A percentile compares a stretch with the other conserved stretches of the same genome.
Evolutionary conservation across 2,329 filamentous ascomycete species (phyloP).

Genomic region (Pseudogymnoascus sp.): DNA sequence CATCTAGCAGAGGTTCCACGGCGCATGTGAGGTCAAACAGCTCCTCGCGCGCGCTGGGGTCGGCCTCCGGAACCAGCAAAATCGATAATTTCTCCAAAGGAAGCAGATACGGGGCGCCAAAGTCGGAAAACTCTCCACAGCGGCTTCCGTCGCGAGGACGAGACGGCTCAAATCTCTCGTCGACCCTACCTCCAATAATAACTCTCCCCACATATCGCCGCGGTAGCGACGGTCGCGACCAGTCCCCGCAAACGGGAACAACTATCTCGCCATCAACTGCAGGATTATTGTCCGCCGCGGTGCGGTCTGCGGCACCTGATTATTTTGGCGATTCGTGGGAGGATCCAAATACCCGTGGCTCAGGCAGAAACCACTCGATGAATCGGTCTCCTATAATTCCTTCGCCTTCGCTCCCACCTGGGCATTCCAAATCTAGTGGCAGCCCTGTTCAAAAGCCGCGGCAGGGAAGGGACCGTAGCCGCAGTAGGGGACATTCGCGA

Average conservation of each 20-base stretch:
- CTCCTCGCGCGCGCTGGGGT: constrained; percentile 21
- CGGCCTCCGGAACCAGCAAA: constrained; percentile 23
- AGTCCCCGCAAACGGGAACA: constrained; percentile 26
- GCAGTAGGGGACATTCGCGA: constrained; percentile 36
- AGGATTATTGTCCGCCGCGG: constrained; percentile 29
- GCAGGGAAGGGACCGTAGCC: constrained; percentile 12
- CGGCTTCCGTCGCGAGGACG: constrained; percentile 18
- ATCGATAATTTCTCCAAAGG: constrained; percentile 14
- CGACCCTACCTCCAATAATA: constrained; percentile 25
- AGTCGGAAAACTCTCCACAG: constrained; percentile 22
- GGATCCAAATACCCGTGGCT: constrained; percentile 15
- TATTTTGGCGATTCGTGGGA: constrained; percentile 30
- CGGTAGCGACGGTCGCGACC: constrained; percentile 16
- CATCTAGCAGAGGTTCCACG: constrained; percentile 42
- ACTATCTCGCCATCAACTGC: constrained; percentile 30
- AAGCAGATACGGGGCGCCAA: constrained; percentile 23
- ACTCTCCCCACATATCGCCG: constrained; percentile 27
- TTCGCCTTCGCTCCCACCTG: constrained; percentile 19
- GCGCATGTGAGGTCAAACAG: constrained; percentile 21
- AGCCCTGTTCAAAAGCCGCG: constrained; percentile 18
- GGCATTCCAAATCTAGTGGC: constrained; percentile 3
- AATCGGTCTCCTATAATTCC: constrained; percentile 19
- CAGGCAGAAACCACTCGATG: constrained; percentile 16
- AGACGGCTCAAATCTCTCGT: constrained; percentile 16
- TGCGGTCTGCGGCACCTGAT: constrained; percentile 27